phyloP scores from a whole-genome alignment of 768 basidiomycete genomes.

The Tylopilus subfusipes region DNA sequence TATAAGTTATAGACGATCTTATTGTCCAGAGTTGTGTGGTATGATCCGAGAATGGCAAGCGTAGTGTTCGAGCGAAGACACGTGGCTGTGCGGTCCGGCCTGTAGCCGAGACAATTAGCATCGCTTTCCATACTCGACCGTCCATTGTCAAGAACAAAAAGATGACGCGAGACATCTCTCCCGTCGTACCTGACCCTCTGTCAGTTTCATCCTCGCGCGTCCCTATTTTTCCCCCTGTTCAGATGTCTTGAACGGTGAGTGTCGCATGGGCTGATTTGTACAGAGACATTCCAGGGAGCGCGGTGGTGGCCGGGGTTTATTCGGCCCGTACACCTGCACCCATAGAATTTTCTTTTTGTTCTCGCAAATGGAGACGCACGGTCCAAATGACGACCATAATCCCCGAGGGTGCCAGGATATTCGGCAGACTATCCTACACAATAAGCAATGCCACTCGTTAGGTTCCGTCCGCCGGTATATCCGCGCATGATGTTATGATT shows the following conservation, averaged over 20 bases:
- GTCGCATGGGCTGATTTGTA: background rate
- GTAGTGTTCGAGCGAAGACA: conserved; percentile 14
- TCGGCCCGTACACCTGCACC: background rate
- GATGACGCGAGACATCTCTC: background rate
- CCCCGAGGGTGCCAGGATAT: background rate
- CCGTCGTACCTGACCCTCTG: background rate
- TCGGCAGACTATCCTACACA: conserved; percentile 12
- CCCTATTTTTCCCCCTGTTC: background rate
- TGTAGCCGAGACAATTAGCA: conserved; percentile 22
- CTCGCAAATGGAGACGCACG: conserved; percentile 9
- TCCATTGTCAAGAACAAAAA: too few relatives aligned
- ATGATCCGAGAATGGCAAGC: conserved; percentile 19
- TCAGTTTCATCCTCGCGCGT: background rate
- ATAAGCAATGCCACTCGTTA: conserved; percentile 9
- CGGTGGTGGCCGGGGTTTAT: background rate
- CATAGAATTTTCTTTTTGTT: conserved; percentile 18
- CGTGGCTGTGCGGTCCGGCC: conserved; percentile 20
- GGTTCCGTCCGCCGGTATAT: conserved; percentile 4
- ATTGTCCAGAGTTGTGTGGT: background rate
- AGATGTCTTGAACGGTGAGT: background rate
- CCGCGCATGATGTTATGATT: background rate
- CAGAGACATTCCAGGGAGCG: background rate
- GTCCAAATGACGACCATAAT: conserved; percentile 5
- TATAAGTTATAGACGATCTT: background rate
- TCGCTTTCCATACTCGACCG: background rate